Evolutionary conservation across 208 protist genomes (phyloP), one percentile per base, ranked within the genome.

Genomic region (Naegleria gruberi): DNA sequence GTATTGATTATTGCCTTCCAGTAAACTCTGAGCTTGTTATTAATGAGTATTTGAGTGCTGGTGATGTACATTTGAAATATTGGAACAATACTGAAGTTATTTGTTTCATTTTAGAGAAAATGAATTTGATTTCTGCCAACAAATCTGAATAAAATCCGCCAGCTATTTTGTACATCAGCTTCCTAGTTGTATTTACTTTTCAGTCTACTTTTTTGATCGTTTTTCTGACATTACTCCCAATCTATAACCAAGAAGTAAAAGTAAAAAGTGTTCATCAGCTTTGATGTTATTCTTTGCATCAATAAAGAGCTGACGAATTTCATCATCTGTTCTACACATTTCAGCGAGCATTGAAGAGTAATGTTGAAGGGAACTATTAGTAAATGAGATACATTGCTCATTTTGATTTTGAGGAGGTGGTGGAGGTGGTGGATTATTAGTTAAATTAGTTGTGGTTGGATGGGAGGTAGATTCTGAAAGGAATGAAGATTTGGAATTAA

Each of bases 51-150:
- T 86, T 86, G 37, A 15, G 8, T 23, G 34, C 30, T 1, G n/a
- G 41, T 42, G 82, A 86, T 46, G 82, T 86, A 45, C 82, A 86
- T 46, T 86, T 86, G 15, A 86, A 47, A 46, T 86, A 86, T 86
- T 86, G 43, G 37, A 47, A 6, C 7, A 86, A 46, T 86, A 17
- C 2, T 43, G 82, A 46, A 46, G 42, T 86, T 43, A 40, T 40
- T 46, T 8, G 23, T 46, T 86, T 86, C n/a, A 86, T 86, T 40
- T 30, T 86, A 6, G 41, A 43, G 45, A 86, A 86, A 40, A n/a
- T n/a, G n/a, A n/a, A n/a, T n/a, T n/a, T n/a, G n/a, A n/a, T n/a
- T n/a, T n/a, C n/a, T n/a, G n/a, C n/a, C n/a, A n/a, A n/a, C n/a
- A n/a, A n/a, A n/a, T n/a, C n/a, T n/a, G n/a, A n/a, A n/a, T n/a